phyloP scores from a whole-genome alignment of 148 eudicot genomes.

The Hydrangea macrophylla region DNA sequence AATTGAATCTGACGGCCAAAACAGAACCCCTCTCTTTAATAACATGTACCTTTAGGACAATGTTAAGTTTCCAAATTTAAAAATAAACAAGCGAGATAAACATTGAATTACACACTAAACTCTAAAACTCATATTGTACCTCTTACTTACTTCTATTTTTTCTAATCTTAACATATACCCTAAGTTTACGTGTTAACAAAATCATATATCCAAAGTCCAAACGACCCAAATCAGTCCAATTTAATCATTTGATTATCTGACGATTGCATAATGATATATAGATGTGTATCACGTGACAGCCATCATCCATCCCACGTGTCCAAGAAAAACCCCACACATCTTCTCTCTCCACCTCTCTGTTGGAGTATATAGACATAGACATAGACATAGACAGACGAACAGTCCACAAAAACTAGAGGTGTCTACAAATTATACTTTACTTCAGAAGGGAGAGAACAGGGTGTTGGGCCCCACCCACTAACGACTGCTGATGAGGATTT shows the following conservation, averaged over 20 bases:
- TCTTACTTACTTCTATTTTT: background rate
- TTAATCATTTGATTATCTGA: background rate
- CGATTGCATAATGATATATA: background rate
- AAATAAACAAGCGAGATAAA: too few relatives aligned
- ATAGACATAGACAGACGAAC: background rate
- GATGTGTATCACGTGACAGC: background rate
- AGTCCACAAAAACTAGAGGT: background rate
- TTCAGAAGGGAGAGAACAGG: background rate
- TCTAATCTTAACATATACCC: too few relatives aligned
- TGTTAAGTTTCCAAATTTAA: too few relatives aligned
- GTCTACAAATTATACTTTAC: slow-evolving; percentile 3
- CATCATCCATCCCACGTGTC: background rate
- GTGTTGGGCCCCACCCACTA: background rate
- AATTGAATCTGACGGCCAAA: too few relatives aligned
- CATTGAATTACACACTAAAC: background rate
- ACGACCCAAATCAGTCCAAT: background rate
- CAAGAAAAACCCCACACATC: background rate
- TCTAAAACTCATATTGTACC: background rate
- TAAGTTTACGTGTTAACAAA: too few relatives aligned
- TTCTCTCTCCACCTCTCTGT: background rate
- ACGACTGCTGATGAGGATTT: background rate
- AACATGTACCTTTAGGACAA: too few relatives aligned
- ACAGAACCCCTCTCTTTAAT: too few relatives aligned
- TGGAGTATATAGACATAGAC: too few relatives aligned
- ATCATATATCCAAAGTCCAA: too few relatives aligned